phyloP scores from a whole-genome alignment of 768 basidiomycete species.

The Lentinula lateritia region DNA sequence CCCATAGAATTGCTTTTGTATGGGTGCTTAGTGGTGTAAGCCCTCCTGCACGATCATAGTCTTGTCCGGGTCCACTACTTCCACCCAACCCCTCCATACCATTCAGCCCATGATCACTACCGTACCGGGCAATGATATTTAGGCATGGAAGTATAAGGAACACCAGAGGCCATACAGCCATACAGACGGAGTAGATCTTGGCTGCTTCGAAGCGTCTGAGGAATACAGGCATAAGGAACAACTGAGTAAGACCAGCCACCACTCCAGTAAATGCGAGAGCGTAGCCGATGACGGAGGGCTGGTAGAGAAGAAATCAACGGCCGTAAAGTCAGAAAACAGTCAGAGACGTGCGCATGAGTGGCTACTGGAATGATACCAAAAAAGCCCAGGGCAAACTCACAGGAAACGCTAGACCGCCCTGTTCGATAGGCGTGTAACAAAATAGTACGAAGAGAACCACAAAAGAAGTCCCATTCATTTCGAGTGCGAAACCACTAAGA shows the following conservation, averaged over 20 bases:
- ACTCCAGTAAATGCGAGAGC: conserved; percentile 51
- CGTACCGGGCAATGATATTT: conserved; percentile 40
- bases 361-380: neutral
- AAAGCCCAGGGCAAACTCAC: neutral
- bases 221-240: conserved; percentile 49
- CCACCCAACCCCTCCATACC: neutral
- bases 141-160: conserved; percentile 47
- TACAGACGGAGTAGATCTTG: conserved; percentile 48
- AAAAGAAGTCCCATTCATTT: conserved; percentile 52
- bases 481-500: conserved; percentile 45
- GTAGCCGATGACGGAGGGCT: conserved; percentile 58
- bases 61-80: neutral
- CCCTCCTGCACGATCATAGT: neutral
- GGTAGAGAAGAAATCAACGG: conserved; percentile 3
- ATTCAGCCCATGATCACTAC: conserved; percentile 17
- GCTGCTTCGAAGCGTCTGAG: conserved; percentile 46
- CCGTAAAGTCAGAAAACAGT: neutral
- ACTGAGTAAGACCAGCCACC: conserved; percentile 44
- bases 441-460: conserved; percentile 66
- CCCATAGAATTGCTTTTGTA: conserved; percentile 36
- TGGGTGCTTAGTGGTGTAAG: neutral
- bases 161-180: conserved; percentile 49
- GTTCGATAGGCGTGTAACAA: conserved; percentile 51
- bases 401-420: conserved; percentile 1
- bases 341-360: no score